phyloP scores from a whole-genome alignment of 768 basidiomycete species.

The Neoboletus subvelutipes region DNA sequence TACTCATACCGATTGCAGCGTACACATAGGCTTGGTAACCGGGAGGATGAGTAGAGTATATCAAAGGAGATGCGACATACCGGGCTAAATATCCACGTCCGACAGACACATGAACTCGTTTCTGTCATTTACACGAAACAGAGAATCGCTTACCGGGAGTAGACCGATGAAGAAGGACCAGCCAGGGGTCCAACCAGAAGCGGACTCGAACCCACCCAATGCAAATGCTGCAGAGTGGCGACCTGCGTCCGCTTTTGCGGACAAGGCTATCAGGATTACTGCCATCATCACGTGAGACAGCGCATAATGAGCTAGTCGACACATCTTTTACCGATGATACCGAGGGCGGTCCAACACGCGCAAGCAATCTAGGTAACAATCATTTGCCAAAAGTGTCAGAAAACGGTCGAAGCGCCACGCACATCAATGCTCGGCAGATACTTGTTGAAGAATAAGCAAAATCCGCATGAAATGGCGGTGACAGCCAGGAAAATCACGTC shows the following conservation, averaged over 20 bases:
- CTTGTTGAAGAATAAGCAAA: slow-evolving; percentile 58
- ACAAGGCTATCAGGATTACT: slow-evolving; percentile 58
- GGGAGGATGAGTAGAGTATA: background rate
- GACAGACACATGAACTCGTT: background rate
- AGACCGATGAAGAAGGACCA: slow-evolving; percentile 71
- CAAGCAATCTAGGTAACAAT: slow-evolving; percentile 46
- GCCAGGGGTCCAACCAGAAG: slow-evolving; percentile 65
- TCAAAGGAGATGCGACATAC: slow-evolving; percentile 12
- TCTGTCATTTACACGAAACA: background rate
- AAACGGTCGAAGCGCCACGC: slow-evolving; percentile 3
- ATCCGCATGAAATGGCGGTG: slow-evolving; percentile 43
- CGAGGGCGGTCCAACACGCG: slow-evolving; percentile 61
- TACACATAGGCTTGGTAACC: slow-evolving; percentile 50
- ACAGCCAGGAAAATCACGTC: slow-evolving; percentile 60
- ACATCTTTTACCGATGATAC: slow-evolving; percentile 43
- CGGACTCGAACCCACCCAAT: slow-evolving; percentile 58
- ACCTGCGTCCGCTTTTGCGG: slow-evolving; percentile 55
- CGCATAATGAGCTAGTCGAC: background rate
- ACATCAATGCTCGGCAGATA: slow-evolving; percentile 52
- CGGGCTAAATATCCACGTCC: slow-evolving; percentile 24
- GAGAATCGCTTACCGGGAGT: slow-evolving; percentile 43
- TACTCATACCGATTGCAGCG: slow-evolving; percentile 64
- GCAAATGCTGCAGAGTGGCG: slow-evolving; percentile 56
- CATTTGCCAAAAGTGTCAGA: background rate
- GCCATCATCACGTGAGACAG: slow-evolving; percentile 19